phyloP scores from a whole-genome alignment of 257 asterid genomes.

The Henckelia pumila region DNA sequence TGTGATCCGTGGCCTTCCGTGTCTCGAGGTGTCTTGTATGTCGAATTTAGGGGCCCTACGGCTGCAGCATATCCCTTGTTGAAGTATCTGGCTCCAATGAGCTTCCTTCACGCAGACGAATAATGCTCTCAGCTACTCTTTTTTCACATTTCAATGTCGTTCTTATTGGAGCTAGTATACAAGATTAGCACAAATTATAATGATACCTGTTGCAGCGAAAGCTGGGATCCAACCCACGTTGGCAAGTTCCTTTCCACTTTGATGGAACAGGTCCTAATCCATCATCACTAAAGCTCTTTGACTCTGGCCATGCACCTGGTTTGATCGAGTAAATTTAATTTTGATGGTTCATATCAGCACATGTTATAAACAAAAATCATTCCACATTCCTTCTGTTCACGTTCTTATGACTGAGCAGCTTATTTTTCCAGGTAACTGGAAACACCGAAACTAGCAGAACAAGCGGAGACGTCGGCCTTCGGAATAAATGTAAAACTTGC shows the following conservation, averaged over 20 bases:
- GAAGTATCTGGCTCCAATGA: conserved; percentile 90
- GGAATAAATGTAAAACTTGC: no score
- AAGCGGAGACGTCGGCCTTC: background rate
- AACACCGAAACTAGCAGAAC: background rate
- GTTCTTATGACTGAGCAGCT: background rate
- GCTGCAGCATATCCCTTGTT: conserved; percentile 67
- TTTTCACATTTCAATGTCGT: background rate
- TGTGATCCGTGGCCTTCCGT: conserved; percentile 86
- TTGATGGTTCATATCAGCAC: background rate
- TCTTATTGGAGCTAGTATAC: background rate
- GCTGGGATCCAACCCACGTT: conserved; percentile 53
- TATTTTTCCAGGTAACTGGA: background rate
- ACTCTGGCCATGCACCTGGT: conserved; percentile 89
- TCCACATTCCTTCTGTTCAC: background rate
- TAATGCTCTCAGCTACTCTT: background rate
- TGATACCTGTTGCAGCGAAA: conserved; percentile 78
- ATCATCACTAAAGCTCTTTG: conserved; percentile 76
- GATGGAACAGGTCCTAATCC: conserved; percentile 70
- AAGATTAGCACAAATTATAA: background rate
- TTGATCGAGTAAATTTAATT: conserved; percentile 24
- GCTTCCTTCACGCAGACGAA: conserved; percentile 57
- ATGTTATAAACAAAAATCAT: no score
- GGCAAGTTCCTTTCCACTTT: conserved; percentile 86
- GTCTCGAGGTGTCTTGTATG: conserved; percentile 68
- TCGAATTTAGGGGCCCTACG: conserved; percentile 61